A percentile compares a stretch with the other conserved stretches of the same genome.
Conservation (phyloP, 1,139 yeast genomes). For the Nadsonia commutata region DNA sequence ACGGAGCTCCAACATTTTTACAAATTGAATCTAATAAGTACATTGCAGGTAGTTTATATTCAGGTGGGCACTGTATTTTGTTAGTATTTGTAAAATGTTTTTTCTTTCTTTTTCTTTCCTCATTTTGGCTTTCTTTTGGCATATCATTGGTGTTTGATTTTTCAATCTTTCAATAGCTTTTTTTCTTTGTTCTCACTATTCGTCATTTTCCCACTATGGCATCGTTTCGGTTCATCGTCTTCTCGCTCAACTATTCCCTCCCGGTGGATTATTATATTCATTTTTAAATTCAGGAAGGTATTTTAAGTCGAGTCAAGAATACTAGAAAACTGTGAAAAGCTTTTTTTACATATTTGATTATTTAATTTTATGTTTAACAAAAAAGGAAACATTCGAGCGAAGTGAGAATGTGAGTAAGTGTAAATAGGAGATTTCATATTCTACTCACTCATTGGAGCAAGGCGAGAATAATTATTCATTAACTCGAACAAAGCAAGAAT, state of each 20-base stretch:
- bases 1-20: slow-evolving; percentile 82
- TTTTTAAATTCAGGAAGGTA: background rate
- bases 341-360: no score
- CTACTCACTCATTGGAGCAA: no score
- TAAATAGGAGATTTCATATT: no score
- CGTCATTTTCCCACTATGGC: background rate
- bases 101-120: background rate
- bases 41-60: slow-evolving; percentile 67
- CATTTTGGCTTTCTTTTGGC: background rate
- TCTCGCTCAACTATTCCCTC: background rate
- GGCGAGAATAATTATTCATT: no score
- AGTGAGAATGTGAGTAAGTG: no score
- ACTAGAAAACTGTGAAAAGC: no score
- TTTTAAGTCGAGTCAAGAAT: no score
- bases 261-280: background rate
- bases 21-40: slow-evolving; percentile 87
- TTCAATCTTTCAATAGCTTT: background rate
- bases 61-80: slow-evolving; percentile 41
- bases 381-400: no score
- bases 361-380: no score
- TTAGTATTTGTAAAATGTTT: background rate
- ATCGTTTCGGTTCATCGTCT: background rate
- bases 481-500: no score
- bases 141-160: no score
- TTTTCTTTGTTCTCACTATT: background rate